Percentiles rank a stretch among this genome's conserved stretches.
phyloP scores from a whole-genome alignment of 2,329 filamentous ascomycete species.

The Aspergillus sp. region DNA sequence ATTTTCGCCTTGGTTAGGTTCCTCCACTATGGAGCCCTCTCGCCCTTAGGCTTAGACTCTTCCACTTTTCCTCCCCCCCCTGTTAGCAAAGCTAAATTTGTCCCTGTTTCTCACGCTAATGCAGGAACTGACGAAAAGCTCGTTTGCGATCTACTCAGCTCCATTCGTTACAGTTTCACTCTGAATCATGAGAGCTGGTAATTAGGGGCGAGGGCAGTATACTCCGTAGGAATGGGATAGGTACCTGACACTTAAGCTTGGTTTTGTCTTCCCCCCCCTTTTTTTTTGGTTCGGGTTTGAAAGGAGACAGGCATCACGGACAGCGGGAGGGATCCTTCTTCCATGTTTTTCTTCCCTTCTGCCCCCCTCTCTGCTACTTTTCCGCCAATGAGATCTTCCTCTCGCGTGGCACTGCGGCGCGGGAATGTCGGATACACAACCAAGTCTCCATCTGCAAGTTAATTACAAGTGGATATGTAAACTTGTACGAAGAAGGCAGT shows the following conservation, averaged over 20 bases:
- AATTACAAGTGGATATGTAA: not conserved
- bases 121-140: constrained; percentile 35
- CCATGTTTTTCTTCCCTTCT: too few relatives aligned
- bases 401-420: not conserved
- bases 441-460: not conserved
- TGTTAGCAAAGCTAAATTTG: constrained; percentile 12
- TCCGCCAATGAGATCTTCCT: not conserved
- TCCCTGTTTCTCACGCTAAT: constrained; percentile 29
- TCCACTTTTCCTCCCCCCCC: not conserved
- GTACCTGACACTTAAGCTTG: not conserved
- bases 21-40: constrained; percentile 2
- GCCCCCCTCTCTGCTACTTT: not conserved
- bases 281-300: not conserved
- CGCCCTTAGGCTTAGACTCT: not conserved
- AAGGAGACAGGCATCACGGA: not conserved
- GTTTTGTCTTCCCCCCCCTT: not conserved
- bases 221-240: not conserved
- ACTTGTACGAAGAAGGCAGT: too few relatives aligned
- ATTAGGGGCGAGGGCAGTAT: not conserved
- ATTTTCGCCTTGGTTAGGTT: not conserved
- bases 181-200: constrained; percentile 10
- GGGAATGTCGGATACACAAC: not conserved
- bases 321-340: not conserved
- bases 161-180: constrained; percentile 7
- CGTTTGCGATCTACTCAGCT: constrained; percentile 8